Evolutionary conservation across 352 stramenopile genomes (phyloP).

Genomic region (Globisporangium iwayamae): DNA sequence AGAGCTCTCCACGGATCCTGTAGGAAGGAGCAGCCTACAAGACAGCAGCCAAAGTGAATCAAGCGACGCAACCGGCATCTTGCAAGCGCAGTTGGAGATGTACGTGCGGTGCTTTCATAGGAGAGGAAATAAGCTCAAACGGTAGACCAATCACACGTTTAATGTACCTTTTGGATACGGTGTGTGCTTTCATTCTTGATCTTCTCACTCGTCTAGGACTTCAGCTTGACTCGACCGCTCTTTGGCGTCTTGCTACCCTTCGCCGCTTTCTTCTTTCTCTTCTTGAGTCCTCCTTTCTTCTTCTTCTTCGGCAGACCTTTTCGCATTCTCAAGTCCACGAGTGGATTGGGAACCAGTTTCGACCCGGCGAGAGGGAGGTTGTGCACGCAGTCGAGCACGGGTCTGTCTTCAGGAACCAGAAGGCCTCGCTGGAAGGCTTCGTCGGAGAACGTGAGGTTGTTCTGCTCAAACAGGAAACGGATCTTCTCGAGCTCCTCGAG

Average conservation of each 20-base stretch:
- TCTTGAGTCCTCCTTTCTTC: conserved; percentile 28
- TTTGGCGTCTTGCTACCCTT: conserved; percentile 27
- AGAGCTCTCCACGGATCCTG: not conserved
- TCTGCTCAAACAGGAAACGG: conserved; percentile 47
- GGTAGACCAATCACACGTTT: not conserved
- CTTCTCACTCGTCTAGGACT: conserved; percentile 1
- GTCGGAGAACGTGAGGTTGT: conserved; percentile 39
- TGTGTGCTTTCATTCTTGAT: not conserved
- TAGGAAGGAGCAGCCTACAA: not conserved
- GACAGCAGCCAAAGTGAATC: not conserved
- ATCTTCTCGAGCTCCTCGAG: conserved; percentile 66
- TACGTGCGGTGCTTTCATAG: conserved; percentile 20
- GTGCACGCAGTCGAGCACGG: conserved; percentile 38
- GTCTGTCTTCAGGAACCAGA: conserved; percentile 57
- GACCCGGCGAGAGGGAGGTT: conserved; percentile 53
- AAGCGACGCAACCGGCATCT: not conserved
- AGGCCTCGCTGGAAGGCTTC: conserved; percentile 45
- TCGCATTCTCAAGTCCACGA: conserved; percentile 33
- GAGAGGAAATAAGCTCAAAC: not conserved
- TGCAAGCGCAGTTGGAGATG: conserved; percentile 24
- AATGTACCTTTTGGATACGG: not conserved
- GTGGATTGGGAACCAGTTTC: conserved; percentile 42
- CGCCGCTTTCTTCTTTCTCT: conserved; percentile 29
- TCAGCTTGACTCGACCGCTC: conserved; percentile 12
- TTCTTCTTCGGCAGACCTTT: conserved; percentile 35